Evolutionary conservation across 768 basidiomycete genomes (phyloP).

Genomic region (Suillus spraguei): DNA sequence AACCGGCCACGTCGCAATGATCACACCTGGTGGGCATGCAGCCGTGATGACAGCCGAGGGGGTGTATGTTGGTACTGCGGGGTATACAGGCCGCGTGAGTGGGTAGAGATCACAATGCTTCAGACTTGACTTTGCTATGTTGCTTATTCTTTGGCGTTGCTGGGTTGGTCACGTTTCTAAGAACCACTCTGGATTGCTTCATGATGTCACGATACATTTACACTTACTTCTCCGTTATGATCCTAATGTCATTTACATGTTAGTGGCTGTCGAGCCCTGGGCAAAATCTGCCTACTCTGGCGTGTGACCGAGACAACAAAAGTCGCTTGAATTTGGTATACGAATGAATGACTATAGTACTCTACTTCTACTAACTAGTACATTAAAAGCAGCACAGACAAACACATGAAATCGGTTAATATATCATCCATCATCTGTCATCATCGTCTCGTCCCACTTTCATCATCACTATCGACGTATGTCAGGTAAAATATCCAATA

Average conservation of each 20-base stretch:
- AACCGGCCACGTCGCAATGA: conserved; percentile 32
- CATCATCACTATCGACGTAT: conserved; percentile 3
- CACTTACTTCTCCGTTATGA: background rate
- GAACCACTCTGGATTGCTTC: conserved; percentile 6
- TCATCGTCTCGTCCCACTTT: background rate
- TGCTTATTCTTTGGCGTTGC: background rate
- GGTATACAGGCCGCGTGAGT: conserved; percentile 3
- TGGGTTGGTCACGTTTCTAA: background rate
- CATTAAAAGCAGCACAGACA: conserved; percentile 6
- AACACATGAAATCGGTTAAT: conserved; percentile 1
- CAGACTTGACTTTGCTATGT: background rate
- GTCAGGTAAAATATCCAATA: conserved; percentile 5
- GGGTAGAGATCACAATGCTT: conserved; percentile 3
- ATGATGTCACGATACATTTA: conserved; percentile 2
- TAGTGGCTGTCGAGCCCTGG: background rate
- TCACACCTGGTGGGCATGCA: conserved; percentile 33
- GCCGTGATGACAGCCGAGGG: conserved; percentile 36
- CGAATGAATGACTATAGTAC: conserved; percentile 6
- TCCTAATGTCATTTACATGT: background rate
- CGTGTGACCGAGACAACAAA: background rate
- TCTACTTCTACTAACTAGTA: conserved; percentile 10
- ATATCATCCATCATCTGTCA: conserved; percentile 5
- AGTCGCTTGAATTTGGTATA: conserved; percentile 1
- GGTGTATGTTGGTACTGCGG: conserved; percentile 32
- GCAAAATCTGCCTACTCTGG: background rate